Base-by-base conservation (phyloP, 176 grass and related monocot genomes). In the maize (Zea mays) region DNA sequence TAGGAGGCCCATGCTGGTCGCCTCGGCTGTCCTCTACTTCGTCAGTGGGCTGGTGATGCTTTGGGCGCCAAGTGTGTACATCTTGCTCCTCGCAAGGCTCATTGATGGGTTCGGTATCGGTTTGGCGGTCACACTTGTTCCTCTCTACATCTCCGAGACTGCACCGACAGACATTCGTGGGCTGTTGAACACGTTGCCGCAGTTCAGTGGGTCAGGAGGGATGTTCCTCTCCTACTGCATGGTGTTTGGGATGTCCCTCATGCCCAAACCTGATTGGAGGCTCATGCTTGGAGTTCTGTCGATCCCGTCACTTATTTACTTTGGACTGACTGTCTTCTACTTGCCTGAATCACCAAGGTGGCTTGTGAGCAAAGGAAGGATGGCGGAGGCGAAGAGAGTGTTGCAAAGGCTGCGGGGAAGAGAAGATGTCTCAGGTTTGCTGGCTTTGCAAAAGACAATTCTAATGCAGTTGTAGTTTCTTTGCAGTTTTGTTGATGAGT, bases 181-280 rank as follows among this genome's bases (percentile, higher is more conserved):
- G 19, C 58, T 90, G 62, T 46, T 99, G 19, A 99, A 99, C 74
- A 99, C 96, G 2, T 77, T 99, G 2, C 96, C 96, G 0, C 96
- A 99, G 45, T 99, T 99, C 78, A 99, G 83, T 15, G 96, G 96
- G 2, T 99, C 90, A 4, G 90, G 61, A 87, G 96, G 96, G 79
- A 99, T 99, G 96, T 99, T 96, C 66, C 64, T 99, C 44, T 99
- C 96, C 42, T 99, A 99, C n/a, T 99, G 96, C 73, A 96, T 99
- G 92, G 92, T 93, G 19, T 96, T 99, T 85, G 76, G 71, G 2
- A 92, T 99, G 90, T 99, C 96, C 35, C 67, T 99, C 38, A 89
- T 85, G 87, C 80, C 83, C 1, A 86, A 81, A 11, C 90, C 90
- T 45, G 84, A 93, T 13, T 99, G 96, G 96, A 95, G 96, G 84